Base-by-base conservation (phyloP, 345 rosid genomes). In the Salix koriyanagi region DNA sequence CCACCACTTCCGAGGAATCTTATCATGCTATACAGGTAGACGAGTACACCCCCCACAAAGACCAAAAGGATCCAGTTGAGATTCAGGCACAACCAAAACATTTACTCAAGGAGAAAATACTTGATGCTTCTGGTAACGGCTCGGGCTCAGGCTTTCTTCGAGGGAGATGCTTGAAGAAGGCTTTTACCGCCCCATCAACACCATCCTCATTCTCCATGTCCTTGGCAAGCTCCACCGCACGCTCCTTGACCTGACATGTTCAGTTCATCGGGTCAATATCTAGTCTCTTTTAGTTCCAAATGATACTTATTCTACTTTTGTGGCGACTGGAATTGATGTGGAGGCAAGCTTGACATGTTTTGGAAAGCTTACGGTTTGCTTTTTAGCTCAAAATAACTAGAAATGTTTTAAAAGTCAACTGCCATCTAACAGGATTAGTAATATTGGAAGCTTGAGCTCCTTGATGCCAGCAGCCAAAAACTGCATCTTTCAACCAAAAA, bases 131-230 rank as follows among this genome's bases (percentile, higher is more conserved):
- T 15, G 79, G 82, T 7, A 78, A 74, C 28, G 64, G 64, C 14
- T 84, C 82, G 0, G 84, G 76, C 41, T 82, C 82, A 0, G 86
- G 76, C 71, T 82, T 89, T 52, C 39, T 82, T 32, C 2, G 48
- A 19, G 92, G 91, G 56, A 89, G 91, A 82, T 96, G 98, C 90
- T 91, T 94, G 30, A 96, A 85, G 83, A 96, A 96, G 23, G 99
- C 97, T 73, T 85, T 91, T 61, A 96, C 98, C 14, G 98, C 99
- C 83, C 97, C 98, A n/a, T 87, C 76, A 67, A 92, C 97, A 71
- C 99, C 98, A 71, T 96, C 99, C 83, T 96, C 99, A 36, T 89
- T 85, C 87, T 91, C 88, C 97, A 94, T 94, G 34, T 93, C 93
- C 75, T 91, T 85, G n/a, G 98, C 97, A 65, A 94, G 92, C 70